Percentiles rank a stretch among this genome's conserved stretches.
These are phyloP conservation scores for Xylaria multiplex DNA, from an alignment of 2,329 filamentous ascomycete species.

Conservation along the genomic window DNA sequence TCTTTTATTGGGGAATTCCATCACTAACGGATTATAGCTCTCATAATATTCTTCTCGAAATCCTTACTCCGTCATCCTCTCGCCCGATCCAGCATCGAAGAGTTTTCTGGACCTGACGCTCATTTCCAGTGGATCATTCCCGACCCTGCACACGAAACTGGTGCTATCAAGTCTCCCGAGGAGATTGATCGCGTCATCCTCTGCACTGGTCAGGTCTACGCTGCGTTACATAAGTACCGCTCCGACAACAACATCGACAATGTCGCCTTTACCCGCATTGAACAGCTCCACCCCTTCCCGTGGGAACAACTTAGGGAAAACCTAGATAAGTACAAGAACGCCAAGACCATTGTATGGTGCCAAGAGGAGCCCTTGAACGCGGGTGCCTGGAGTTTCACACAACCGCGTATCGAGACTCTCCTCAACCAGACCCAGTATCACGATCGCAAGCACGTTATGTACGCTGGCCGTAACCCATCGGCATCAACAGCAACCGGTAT, in stretches of 20 bases:
- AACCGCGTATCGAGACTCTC: constrained; percentile 95
- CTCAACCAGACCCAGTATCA: constrained; percentile 93
- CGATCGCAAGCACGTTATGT: constrained; percentile 95
- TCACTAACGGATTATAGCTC: constrained; percentile 64
- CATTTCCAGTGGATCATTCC: constrained; percentile 98
- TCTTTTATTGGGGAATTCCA: not conserved
- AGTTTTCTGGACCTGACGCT: constrained; percentile 83
- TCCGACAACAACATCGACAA: constrained; percentile 86
- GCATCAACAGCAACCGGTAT: constrained; percentile 93
- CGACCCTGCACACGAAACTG: constrained; percentile 83
- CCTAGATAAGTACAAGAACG: constrained; percentile 95
- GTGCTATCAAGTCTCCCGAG: constrained; percentile 79
- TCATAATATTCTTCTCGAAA: constrained; percentile 99
- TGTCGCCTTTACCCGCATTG: constrained; percentile 92
- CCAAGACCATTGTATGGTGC: constrained; percentile 95
- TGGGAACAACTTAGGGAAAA: constrained; percentile 98
- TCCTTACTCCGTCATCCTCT: constrained; percentile 93
- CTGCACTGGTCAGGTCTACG: constrained; percentile 94
- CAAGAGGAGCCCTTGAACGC: constrained; percentile 99
- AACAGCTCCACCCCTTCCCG: constrained; percentile 98
- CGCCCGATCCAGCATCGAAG: constrained; percentile 87
- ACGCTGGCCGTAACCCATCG: constrained; percentile 92
- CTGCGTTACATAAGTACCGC: constrained; percentile 89
- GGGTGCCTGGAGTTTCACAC: constrained; percentile 95
- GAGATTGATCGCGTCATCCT: constrained; percentile 94